Evolutionary conservation across 2,329 filamentous ascomycete species (phyloP).

Genomic region (Colletotrichum scovillei): DNA sequence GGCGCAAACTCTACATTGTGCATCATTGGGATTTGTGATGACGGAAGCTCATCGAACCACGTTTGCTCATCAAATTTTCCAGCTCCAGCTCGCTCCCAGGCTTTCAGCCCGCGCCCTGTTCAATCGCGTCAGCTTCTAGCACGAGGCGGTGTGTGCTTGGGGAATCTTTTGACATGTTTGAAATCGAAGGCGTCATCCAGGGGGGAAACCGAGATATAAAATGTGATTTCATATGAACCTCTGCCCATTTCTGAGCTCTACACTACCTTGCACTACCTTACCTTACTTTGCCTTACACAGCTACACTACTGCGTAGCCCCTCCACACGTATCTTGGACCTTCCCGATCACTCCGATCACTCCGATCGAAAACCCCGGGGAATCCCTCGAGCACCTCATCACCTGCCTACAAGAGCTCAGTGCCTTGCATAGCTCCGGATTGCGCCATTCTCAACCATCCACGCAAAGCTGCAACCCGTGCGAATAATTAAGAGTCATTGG

Average conservation of each 20-base stretch:
- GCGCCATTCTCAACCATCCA: conserved; percentile 27
- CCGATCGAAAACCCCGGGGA: not conserved
- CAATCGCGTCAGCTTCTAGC: not conserved
- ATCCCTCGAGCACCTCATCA: conserved; percentile 6
- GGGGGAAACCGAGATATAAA: conserved; percentile 18
- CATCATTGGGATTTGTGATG: conserved; percentile 34
- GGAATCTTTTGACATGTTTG: not conserved
- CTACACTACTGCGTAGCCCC: no score
- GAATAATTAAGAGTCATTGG: not conserved
- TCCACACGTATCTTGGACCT: not conserved
- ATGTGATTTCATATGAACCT: conserved; percentile 3
- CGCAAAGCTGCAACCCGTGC: not conserved
- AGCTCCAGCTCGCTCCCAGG: conserved; percentile 4
- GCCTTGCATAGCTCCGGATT: conserved; percentile 34
- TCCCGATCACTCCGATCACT: conserved; percentile 24
- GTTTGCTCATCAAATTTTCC: conserved; percentile 24
- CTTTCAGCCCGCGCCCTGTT: not conserved
- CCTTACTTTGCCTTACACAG: no score
- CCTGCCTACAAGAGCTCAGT: conserved; percentile 31
- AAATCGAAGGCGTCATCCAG: conserved; percentile 32
- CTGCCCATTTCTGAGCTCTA: no score
- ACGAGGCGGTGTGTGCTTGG: conserved; percentile 6
- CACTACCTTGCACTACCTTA: no score
- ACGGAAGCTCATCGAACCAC: conserved; percentile 34
- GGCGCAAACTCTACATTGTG: conserved; percentile 14